These are phyloP conservation scores for Truncatella angustata DNA, from an alignment of 2,329 filamentous ascomycete species.

Conservation along the genomic window DNA sequence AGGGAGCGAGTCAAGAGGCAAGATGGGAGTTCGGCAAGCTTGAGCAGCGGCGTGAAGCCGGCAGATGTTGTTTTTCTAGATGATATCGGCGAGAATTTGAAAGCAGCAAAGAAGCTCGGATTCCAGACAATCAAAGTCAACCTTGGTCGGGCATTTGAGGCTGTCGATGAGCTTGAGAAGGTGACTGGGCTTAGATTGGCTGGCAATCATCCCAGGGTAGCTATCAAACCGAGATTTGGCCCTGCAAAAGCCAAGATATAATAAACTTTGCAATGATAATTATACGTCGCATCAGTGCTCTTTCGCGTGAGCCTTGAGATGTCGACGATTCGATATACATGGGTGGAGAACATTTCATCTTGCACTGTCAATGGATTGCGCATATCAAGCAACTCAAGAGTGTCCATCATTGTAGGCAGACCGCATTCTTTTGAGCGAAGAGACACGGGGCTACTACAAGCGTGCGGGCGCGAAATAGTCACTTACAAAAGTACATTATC, in stretches of 20 bases:
- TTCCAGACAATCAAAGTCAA: constrained; percentile 83
- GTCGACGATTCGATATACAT: too few relatives aligned
- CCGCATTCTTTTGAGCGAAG: too few relatives aligned
- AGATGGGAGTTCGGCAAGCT: constrained; percentile 39
- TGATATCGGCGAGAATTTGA: constrained; percentile 92
- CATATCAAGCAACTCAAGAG: too few relatives aligned
- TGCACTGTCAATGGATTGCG: too few relatives aligned
- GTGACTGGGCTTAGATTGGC: constrained; percentile 67
- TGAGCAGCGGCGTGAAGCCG: constrained; percentile 52
- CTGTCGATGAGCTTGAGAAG: constrained; percentile 76
- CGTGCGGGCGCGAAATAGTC: too few relatives aligned
- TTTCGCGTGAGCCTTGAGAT: too few relatives aligned
- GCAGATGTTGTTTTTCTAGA: constrained; percentile 83
- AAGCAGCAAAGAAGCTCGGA: constrained; percentile 70
- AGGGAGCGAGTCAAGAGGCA: constrained; percentile 44
- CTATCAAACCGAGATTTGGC: constrained; percentile 37
- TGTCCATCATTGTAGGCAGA: too few relatives aligned
- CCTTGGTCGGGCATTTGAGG: constrained; percentile 74
- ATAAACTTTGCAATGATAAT: too few relatives aligned
- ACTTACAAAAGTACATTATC: neutral
- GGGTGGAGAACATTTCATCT: constrained; percentile 9
- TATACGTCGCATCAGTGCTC: too few relatives aligned
- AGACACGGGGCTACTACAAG: too few relatives aligned
- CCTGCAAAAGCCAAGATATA: constrained; percentile 43
- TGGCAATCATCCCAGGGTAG: constrained; percentile 51